phyloP scores from a whole-genome alignment of 106 monocot genomes.

The Apostasia ramifera region DNA sequence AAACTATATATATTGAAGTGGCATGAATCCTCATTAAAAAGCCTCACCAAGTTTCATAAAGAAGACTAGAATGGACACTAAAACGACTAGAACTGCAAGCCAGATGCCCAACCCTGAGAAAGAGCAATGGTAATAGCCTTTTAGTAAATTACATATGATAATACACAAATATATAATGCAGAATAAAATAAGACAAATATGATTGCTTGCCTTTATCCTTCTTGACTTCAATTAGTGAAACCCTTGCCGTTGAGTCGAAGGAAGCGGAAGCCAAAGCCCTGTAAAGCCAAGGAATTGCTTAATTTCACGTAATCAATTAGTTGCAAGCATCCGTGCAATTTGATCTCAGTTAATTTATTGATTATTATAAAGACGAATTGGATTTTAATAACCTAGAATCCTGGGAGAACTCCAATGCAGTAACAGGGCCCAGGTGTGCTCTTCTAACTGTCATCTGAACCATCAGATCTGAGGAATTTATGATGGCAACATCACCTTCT shows the following conservation, averaged over 20 bases:
- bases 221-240: conserved; percentile 33
- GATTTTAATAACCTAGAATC: conserved; percentile 60
- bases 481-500: conserved; percentile 52
- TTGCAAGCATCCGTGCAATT: background rate
- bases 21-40: too few relatives aligned
- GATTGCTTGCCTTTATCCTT: conserved; percentile 32
- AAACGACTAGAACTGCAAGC: conserved; percentile 32
- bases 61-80: conserved; percentile 47
- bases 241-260: conserved; percentile 66
- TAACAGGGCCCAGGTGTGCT: conserved; percentile 76
- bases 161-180: background rate
- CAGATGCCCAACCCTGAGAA: conserved; percentile 34
- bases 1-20: too few relatives aligned
- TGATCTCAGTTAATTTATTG: background rate
- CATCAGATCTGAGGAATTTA: conserved; percentile 34
- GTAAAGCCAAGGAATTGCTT: conserved; percentile 8
- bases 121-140: background rate
- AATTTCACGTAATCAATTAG: background rate
- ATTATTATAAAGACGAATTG: background rate
- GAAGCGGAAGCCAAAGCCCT: conserved; percentile 77
- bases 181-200: background rate
- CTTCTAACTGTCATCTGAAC: conserved; percentile 41
- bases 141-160: background rate
- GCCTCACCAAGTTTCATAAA: conserved; percentile 6
- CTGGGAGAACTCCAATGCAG: conserved; percentile 55